phyloP scores from a whole-genome alignment of 2,329 filamentous ascomycete species.

The Meredithiella fracta region DNA sequence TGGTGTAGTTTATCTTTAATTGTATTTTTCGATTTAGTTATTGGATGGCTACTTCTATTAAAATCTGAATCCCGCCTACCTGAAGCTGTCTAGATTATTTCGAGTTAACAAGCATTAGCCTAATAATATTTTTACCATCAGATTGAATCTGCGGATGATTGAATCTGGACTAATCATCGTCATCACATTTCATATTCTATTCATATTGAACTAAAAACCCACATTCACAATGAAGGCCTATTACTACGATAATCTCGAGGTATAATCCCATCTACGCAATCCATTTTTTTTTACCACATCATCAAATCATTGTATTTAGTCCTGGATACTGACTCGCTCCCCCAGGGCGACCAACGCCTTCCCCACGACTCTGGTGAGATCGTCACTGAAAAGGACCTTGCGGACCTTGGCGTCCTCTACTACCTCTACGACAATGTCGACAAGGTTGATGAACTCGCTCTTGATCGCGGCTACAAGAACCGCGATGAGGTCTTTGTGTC shows the following conservation, averaged over 20 bases:
- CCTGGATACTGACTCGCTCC: conserved; percentile 12
- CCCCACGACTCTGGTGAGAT: conserved; percentile 70
- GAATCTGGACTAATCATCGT: background rate
- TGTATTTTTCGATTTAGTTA: background rate
- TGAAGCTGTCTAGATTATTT: no score
- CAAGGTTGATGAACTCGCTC: conserved; percentile 58
- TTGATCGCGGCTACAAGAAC: conserved; percentile 73
- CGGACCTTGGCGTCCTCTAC: conserved; percentile 66
- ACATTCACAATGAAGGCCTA: conserved; percentile 37
- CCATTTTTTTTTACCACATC: conserved; percentile 1
- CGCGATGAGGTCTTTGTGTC: conserved; percentile 86
- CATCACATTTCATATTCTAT: background rate
- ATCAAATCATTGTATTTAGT: background rate
- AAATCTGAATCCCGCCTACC: no score
- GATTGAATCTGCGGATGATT: no score
- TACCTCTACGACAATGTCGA: conserved; percentile 46
- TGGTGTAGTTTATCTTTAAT: background rate
- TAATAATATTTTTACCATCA: no score
- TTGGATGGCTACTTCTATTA: background rate
- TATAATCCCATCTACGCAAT: conserved; percentile 22
- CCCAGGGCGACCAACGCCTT: conserved; percentile 78
- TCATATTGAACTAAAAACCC: background rate
- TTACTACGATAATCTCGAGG: conserved; percentile 37
- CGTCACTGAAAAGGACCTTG: conserved; percentile 49
- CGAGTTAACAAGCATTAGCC: no score